Evolutionary conservation across 805 yeast genomes (phyloP).

Genomic region (Candida tibetensis): DNA sequence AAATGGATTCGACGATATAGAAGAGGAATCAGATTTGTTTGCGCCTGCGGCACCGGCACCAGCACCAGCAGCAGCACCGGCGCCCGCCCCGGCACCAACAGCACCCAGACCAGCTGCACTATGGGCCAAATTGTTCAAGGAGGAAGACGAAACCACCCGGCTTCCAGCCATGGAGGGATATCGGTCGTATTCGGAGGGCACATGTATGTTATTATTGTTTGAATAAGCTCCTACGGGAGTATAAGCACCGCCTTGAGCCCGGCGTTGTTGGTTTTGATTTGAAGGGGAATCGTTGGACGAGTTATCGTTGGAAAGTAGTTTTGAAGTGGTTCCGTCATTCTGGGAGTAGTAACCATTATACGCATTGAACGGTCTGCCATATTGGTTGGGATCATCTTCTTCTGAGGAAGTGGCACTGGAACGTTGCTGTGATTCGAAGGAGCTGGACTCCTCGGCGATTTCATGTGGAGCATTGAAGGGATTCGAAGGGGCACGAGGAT

Average conservation of each 20-base stretch:
- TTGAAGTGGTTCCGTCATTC: constrained; percentile 36
- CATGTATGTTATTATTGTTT: constrained; percentile 21
- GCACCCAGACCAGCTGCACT: constrained; percentile 5
- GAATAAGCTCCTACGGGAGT: constrained; percentile 3
- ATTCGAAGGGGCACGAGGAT: constrained; percentile 7
- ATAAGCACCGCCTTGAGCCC: constrained; percentile 1
- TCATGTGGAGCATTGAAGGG: constrained; percentile 12
- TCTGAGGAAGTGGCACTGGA: constrained; percentile 10
- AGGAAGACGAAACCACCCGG: constrained; percentile 52
- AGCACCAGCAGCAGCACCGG: not conserved
- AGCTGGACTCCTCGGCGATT: constrained; percentile 8
- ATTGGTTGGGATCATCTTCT: constrained; percentile 20
- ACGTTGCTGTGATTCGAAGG: constrained; percentile 9
- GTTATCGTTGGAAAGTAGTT: constrained; percentile 27
- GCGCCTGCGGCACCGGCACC: constrained; percentile 1
- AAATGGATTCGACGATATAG: constrained; percentile 20
- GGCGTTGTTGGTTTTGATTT: not conserved
- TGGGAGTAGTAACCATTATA: constrained; percentile 43
- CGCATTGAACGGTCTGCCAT: constrained; percentile 38
- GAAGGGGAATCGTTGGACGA: constrained; percentile 12
- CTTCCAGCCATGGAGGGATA: constrained; percentile 63
- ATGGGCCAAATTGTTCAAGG: constrained; percentile 15
- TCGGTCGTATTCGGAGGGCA: constrained; percentile 61
- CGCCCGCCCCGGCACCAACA: constrained; percentile 3
- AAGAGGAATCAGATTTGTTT: constrained; percentile 9